Conservation (phyloP, 1,139 yeast genomes). For the Geotrichum klebahnii region DNA sequence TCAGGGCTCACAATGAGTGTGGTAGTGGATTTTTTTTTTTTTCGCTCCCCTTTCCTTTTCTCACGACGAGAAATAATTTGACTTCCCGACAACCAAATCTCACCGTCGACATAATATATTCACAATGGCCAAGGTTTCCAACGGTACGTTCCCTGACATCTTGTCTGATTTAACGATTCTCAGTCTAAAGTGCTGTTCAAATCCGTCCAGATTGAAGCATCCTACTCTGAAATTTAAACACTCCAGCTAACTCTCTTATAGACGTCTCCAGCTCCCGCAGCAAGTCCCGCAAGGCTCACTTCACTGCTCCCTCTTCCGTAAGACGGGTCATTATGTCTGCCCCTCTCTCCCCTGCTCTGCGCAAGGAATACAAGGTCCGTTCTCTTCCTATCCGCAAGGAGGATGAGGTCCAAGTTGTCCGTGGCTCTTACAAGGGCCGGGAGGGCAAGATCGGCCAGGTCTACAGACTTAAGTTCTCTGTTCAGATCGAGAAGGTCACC, state of each 20-base stretch:
- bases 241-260: slow-evolving; percentile 12
- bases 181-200: background rate
- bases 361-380: slow-evolving; percentile 94
- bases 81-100: slow-evolving; percentile 13
- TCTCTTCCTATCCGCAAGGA: slow-evolving; percentile 98
- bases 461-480: slow-evolving; percentile 97
- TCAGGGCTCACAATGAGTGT: too few species aligned
- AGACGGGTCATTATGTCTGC: slow-evolving; percentile 97
- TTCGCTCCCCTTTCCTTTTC: slow-evolving; percentile 10
- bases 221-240: too few species aligned
- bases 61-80: slow-evolving; percentile 19
- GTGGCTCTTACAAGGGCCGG: slow-evolving; percentile 99
- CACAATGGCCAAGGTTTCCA: slow-evolving; percentile 39
- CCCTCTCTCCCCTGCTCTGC: slow-evolving; percentile 98
- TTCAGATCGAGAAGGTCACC: slow-evolving; percentile 96
- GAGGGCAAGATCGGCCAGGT: slow-evolving; percentile 98
- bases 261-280: slow-evolving; percentile 99
- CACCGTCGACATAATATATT: slow-evolving; percentile 23
- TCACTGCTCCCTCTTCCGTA: slow-evolving; percentile 93
- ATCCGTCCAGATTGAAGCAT: background rate
- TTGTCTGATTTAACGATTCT: background rate
- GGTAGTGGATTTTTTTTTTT: slow-evolving; percentile 3
- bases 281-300: slow-evolving; percentile 99
- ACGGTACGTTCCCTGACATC: slow-evolving; percentile 30
- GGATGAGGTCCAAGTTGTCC: slow-evolving; percentile 91